Conservation (phyloP, 805 yeast genomes). For the Phaffomyces antillensis region DNA sequence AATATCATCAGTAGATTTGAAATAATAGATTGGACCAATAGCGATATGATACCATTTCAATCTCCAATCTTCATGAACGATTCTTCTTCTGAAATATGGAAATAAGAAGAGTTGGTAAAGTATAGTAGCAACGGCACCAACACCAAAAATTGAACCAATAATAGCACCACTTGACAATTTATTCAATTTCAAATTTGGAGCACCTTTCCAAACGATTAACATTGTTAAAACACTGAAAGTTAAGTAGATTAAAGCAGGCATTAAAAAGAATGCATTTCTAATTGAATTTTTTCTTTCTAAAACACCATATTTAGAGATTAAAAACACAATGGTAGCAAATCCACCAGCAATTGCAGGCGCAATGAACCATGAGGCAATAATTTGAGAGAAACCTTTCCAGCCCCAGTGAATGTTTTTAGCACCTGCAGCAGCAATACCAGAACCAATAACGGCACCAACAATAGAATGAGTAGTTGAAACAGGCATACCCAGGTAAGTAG, state of each 20-base stretch:
- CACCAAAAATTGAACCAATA: slow-evolving; percentile 56
- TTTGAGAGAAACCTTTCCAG: slow-evolving; percentile 66
- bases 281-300: slow-evolving; percentile 51
- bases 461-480: slow-evolving; percentile 78
- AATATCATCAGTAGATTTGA: slow-evolving; percentile 48
- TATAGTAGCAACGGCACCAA: slow-evolving; percentile 48
- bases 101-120: slow-evolving; percentile 47
- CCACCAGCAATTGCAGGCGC: slow-evolving; percentile 67
- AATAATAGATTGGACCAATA: slow-evolving; percentile 49
- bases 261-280: slow-evolving; percentile 47
- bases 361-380: slow-evolving; percentile 74
- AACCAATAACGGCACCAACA: slow-evolving; percentile 69
- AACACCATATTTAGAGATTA: slow-evolving; percentile 52
- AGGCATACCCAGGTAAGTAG: slow-evolving; percentile 66
- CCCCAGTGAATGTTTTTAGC: slow-evolving; percentile 61
- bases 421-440: slow-evolving; percentile 69
- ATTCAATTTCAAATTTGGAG: slow-evolving; percentile 57
- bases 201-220: slow-evolving; percentile 77
- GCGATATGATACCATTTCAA: slow-evolving; percentile 48
- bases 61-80: slow-evolving; percentile 61
- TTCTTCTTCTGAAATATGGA: slow-evolving; percentile 57
- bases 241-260: slow-evolving; percentile 54
- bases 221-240: slow-evolving; percentile 61
- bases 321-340: slow-evolving; percentile 52
- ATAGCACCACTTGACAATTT: slow-evolving; percentile 45